Evolutionary conservation across 108 stramenopile species (phyloP).

Genomic region (Pseudonitzschia pungens): DNA sequence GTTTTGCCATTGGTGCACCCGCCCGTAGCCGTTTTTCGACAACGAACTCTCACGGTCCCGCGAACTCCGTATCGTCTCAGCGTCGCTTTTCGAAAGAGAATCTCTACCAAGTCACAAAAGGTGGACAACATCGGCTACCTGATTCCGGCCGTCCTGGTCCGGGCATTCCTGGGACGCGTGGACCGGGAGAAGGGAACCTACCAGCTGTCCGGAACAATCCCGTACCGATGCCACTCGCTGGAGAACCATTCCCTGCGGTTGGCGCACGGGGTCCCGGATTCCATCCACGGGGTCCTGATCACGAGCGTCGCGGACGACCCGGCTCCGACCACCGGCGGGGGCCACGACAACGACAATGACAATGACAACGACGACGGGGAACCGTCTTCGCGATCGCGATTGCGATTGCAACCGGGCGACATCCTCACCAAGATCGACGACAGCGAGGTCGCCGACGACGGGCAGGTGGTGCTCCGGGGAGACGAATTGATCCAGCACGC

Average conservation of each 20-base stretch:
- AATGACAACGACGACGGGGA: too few relatives aligned
- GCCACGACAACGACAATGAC: too few relatives aligned
- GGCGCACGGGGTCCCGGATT: constrained; percentile 32
- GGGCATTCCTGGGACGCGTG: constrained; percentile 48
- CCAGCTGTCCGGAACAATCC: constrained; percentile 39
- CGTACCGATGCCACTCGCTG: constrained; percentile 28
- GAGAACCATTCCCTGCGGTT: constrained; percentile 54
- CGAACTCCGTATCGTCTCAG: neutral
- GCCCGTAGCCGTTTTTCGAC: too few relatives aligned
- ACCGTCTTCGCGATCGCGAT: too few relatives aligned
- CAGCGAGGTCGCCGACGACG: constrained; percentile 51
- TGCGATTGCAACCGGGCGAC: constrained; percentile 42
- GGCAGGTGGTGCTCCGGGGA: constrained; percentile 49
- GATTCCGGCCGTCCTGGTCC: constrained; percentile 51
- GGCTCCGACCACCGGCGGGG: too few relatives aligned
- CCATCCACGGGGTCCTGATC: constrained; percentile 36
- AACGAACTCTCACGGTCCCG: too few relatives aligned
- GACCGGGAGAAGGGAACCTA: constrained; percentile 37
- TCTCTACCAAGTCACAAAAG: constrained; percentile 41
- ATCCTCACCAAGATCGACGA: constrained; percentile 55
- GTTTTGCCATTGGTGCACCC: too few relatives aligned
- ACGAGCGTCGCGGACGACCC: constrained; percentile 41
- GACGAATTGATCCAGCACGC: constrained; percentile 38
- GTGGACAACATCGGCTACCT: constrained; percentile 59
- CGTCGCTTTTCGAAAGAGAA: constrained; percentile 55